Evolutionary conservation across 306 rosid species (phyloP).

Genomic region (Fragaria nilgerrensis): DNA sequence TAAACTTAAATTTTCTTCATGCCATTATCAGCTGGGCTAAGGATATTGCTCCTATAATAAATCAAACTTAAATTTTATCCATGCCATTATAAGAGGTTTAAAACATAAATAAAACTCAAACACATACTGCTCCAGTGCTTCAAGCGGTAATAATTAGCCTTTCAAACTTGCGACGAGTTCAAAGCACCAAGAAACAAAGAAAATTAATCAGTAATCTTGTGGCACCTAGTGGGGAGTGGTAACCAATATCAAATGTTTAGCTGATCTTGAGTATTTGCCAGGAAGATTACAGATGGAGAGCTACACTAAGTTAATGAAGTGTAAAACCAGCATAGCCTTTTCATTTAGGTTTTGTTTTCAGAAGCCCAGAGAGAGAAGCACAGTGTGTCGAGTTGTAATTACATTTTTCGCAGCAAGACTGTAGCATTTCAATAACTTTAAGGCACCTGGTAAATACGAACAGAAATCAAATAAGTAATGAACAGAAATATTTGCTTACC

Average conservation of each 20-base stretch:
- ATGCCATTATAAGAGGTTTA: no score
- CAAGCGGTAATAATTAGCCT: no score
- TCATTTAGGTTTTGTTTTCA: slow-evolving; percentile 65
- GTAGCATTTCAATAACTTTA: slow-evolving; percentile 62
- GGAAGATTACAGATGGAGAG: slow-evolving; percentile 3
- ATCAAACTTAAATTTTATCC: no score
- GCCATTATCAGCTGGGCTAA: no score
- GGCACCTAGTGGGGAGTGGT: no score
- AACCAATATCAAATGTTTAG: neutral
- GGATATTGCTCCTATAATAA: no score
- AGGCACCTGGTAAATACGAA: slow-evolving; percentile 50
- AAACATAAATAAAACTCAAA: no score
- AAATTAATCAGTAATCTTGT: no score
- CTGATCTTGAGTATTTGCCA: neutral
- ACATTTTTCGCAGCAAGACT: slow-evolving; percentile 72
- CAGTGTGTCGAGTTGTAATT: slow-evolving; percentile 79
- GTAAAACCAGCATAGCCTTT: neutral
- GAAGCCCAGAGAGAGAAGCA: slow-evolving; percentile 78
- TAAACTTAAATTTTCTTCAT: no score
- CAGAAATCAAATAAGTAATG: slow-evolving; percentile 1
- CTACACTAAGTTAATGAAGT: neutral
- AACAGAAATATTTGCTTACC: neutral
- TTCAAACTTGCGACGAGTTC: no score
- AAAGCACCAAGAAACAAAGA: no score
- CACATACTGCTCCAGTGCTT: no score